phyloP scores from a whole-genome alignment of 2,329 filamentous ascomycete species.

The Cladosporium austrohemisphaericum region DNA sequence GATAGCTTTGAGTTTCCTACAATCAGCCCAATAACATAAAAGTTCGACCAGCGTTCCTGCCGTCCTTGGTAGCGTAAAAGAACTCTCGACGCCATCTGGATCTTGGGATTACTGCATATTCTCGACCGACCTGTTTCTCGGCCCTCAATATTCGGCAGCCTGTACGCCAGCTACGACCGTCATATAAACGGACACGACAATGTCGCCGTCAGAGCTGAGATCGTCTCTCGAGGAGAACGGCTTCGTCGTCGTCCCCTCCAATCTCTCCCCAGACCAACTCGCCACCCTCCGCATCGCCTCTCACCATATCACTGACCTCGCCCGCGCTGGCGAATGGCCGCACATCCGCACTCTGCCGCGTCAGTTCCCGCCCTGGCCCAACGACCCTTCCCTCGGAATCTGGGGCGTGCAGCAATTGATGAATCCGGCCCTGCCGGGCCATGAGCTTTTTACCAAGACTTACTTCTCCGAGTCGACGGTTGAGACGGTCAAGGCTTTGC shows the following conservation, averaged over 20 bases:
- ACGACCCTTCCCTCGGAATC: constrained; percentile 59
- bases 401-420: constrained; percentile 88
- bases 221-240: constrained; percentile 52
- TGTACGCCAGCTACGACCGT: not conserved
- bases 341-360: constrained; percentile 80
- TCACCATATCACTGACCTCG: constrained; percentile 54
- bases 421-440: constrained; percentile 64
- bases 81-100: too few species aligned
- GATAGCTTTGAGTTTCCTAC: too few species aligned
- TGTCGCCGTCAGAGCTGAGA: not conserved
- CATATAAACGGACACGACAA: not conserved
- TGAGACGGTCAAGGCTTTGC: constrained; percentile 59
- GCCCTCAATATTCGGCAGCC: too few species aligned
- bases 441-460: constrained; percentile 56
- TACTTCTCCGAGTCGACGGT: constrained; percentile 71
- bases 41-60: too few species aligned
- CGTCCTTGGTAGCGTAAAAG: too few species aligned
- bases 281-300: constrained; percentile 58
- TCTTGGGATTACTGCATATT: too few species aligned
- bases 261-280: constrained; percentile 58
- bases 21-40: too few species aligned
- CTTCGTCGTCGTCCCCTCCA: constrained; percentile 67
- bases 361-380: constrained; percentile 85
- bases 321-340: constrained; percentile 72
- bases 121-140: too few species aligned